Base-by-base conservation (phyloP, 441 rosid species). In the Euphorbia schlechtendalii region DNA sequence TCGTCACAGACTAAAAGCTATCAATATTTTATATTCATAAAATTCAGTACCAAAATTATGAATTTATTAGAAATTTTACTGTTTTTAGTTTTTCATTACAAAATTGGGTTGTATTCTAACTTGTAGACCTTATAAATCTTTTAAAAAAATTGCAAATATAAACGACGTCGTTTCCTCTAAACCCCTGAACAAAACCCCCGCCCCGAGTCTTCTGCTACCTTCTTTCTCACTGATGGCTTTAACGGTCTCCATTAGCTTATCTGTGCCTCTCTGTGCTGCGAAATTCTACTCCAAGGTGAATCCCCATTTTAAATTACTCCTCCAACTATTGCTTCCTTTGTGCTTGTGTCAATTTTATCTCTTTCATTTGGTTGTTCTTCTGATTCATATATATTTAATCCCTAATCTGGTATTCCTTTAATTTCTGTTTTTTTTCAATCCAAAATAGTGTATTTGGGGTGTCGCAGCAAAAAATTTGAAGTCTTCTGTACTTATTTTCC, bases 211-310 rank as follows among this genome's bases (percentile, higher is more conserved):
- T 32, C 34, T 32, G 34, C 34, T 2, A 32, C 34, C 34, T 8
- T 18, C 62, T 20, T 46, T 57, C 43, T 2, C 63, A 45, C 56
- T 67, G 36, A 79, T 79, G 86, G 86, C 76, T 54, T 49, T 49
- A 61, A 32, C 62, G 4, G 43, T 75, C 60, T 69, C 71, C 32
- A 5, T 64, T 11, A 64, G 67, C 73, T 69, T 68, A 64, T 66
- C 40, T n/a, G 14, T 17, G 63, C 76, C 70, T 65, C 67, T 70
- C 20, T 20, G 68, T 43, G 43, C 70, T 27, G 40, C 65, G 0
- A 74, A 63, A 28, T 27, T 21, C 54, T 34, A 67, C 52, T 5
- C 21, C 28, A 59, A 70, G 79, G 86, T 77, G 36, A 66, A 22
- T 56, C 60, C 11, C 11, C 3, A 36, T 41, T 54, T 54, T 0